phyloP scores from a whole-genome alignment of 202 grass and related monocot genomes.

The Eragrostis tef region DNA sequence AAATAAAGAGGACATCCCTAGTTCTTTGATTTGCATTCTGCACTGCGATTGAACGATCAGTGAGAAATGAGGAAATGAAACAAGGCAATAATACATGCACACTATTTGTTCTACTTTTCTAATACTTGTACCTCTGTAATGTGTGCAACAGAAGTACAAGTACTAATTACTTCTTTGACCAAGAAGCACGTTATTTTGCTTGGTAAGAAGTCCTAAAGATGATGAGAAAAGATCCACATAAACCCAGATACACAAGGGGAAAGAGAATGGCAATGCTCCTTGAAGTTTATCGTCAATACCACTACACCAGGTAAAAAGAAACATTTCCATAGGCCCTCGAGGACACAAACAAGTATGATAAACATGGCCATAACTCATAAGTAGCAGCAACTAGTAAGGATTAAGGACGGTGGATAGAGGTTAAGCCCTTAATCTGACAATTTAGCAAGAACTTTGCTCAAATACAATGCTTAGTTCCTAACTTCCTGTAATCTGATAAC shows the following conservation, averaged over 20 bases:
- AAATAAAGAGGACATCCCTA: background rate
- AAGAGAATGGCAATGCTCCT: conserved; percentile 1
- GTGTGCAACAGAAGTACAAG: background rate
- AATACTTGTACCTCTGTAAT: conserved; percentile 7
- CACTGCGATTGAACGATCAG: background rate
- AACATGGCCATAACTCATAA: background rate
- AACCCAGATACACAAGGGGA: conserved; percentile 16
- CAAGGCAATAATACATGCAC: conserved; percentile 7
- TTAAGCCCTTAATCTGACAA: conserved; percentile 29
- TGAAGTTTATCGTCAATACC: background rate
- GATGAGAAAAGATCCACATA: conserved; percentile 19
- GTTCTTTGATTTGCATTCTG: background rate
- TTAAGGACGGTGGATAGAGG: background rate
- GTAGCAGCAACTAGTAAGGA: background rate
- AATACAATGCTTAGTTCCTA: background rate
- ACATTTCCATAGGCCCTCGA: background rate
- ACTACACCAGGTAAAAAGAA: background rate
- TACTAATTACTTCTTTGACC: background rate
- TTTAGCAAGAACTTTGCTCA: background rate
- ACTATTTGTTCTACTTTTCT: conserved; percentile 14
- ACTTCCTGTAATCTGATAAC: conserved; percentile 28
- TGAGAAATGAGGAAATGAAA: conserved; percentile 32
- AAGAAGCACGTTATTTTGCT: conserved; percentile 16
- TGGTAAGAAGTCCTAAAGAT: conserved; percentile 18
- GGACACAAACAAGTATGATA: background rate